A percentile compares a stretch with the other conserved stretches of the same genome.
phyloP scores from a whole-genome alignment of 768 basidiomycete species.

The Rossbeevera mucosa region DNA sequence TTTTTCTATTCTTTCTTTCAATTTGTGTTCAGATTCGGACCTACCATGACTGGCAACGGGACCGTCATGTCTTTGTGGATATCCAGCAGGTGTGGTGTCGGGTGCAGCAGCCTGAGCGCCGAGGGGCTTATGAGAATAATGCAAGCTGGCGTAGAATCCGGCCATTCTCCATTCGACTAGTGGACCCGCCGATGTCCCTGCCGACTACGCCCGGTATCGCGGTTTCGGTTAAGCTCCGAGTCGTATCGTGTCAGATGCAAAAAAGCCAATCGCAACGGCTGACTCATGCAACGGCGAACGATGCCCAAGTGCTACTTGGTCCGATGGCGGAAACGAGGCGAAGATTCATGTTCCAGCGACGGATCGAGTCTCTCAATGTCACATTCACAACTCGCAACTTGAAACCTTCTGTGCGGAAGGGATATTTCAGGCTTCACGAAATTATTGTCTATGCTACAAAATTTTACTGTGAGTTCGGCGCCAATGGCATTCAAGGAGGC shows the following conservation, averaged over 20 bases:
- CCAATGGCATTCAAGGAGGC: too few relatives aligned
- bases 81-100: too few relatives aligned
- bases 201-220: not conserved
- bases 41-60: too few relatives aligned
- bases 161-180: not conserved
- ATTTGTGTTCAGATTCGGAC: too few relatives aligned
- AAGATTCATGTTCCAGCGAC: not conserved
- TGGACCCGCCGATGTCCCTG: not conserved
- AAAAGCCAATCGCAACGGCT: not conserved
- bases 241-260: not conserved
- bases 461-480: too few relatives aligned
- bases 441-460: too few relatives aligned
- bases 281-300: too few relatives aligned
- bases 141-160: not conserved
- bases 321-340: not conserved
- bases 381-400: not conserved
- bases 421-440: too few relatives aligned
- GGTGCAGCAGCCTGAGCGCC: too few relatives aligned
- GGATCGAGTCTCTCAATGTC: not conserved
- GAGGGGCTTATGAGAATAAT: too few relatives aligned
- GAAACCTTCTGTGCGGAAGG: not conserved
- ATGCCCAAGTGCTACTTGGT: not conserved
- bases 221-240: not conserved
- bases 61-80: not conserved
- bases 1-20: not conserved